Evolutionary conservation across 208 protist species (phyloP).

Genomic region (Trypanosoma avium): DNA sequence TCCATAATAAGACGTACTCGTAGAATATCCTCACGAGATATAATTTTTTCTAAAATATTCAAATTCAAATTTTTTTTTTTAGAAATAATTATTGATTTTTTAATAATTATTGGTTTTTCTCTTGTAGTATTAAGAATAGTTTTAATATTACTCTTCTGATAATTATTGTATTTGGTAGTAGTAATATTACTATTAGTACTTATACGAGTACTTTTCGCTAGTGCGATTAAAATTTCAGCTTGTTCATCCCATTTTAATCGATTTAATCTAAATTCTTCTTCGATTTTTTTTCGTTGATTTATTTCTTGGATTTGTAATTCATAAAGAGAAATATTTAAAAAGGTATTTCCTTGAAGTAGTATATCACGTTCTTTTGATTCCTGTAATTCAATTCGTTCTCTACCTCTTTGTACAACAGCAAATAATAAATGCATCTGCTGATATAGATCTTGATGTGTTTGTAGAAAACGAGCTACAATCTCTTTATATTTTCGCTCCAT

Average conservation of each 20-base stretch:
- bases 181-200: not conserved
- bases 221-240: conserved; percentile 1
- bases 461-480: conserved; percentile 33
- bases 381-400: conserved; percentile 28
- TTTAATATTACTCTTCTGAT: not conserved
- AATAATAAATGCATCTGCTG: conserved; percentile 25
- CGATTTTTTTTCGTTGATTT: conserved; percentile 8
- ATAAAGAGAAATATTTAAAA: conserved; percentile 12
- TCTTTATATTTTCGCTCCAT: conserved; percentile 34
- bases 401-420: conserved; percentile 22
- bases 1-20: conserved; percentile 12
- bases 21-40: conserved; percentile 26
- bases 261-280: conserved; percentile 6
- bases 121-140: not conserved
- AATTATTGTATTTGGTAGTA: too few species aligned
- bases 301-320: conserved; percentile 11
- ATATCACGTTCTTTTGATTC: conserved; percentile 8
- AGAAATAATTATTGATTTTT: too few species aligned
- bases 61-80: too few species aligned
- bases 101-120: not conserved
- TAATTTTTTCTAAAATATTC: conserved; percentile 8
- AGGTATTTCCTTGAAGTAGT: conserved; percentile 11
- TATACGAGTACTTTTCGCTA: not conserved
- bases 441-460: conserved; percentile 20
- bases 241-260: not conserved